Base-by-base conservation (phyloP, 2,329 filamentous ascomycete genomes). In the Dendryphion nanum region DNA sequence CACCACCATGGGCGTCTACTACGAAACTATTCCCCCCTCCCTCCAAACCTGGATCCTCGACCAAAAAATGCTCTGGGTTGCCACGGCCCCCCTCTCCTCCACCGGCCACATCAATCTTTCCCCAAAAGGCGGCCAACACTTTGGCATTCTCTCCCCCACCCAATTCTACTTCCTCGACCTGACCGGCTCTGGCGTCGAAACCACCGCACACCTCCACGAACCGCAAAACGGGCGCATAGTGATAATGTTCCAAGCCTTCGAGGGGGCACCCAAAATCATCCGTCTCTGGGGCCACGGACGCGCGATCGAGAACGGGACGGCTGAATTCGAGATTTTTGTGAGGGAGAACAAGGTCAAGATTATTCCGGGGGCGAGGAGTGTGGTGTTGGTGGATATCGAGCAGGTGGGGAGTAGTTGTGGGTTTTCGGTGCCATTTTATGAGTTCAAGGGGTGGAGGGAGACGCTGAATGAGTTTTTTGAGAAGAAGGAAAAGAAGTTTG, bases 161-260 rank as follows among this genome's bases (percentile, higher is more conserved):
- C 58, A 59, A 1, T 73, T 72, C 51, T 72, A 68, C 67, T 73
- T 70, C 43, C 59, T 70, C 47, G 70, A 73, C 37, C 55, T 72
- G 0, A 63, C 60, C 1, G 70, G 70, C 10, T 62, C 55, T 12
- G 70, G 70, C 6, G 55, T 66, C n/a, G 70, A 73, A 44, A 73
- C 70, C 0, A 66, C 68, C 19, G 56, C 61, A 0, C 70, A 73
- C 37, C 47, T 73, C 7, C 56, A 67, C 41, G 70, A 73, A 39
- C 51, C 51, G 0, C 55, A 51, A 2, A 73, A 73, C 47, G 69
- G 67, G 1, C 44, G 68, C 8, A 68, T 71, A 23, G 67, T 63
- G 24, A 53, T 71, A 36, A 59, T 65, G 54, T 68, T 72, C 48
- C 64, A 66, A 40, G 68, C 67, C 3, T 72, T 70, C 39, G 51